Evolutionary conservation across 2,329 filamentous ascomycete genomes (phyloP).

Genomic region (Colletotrichum euphorbiae): DNA sequence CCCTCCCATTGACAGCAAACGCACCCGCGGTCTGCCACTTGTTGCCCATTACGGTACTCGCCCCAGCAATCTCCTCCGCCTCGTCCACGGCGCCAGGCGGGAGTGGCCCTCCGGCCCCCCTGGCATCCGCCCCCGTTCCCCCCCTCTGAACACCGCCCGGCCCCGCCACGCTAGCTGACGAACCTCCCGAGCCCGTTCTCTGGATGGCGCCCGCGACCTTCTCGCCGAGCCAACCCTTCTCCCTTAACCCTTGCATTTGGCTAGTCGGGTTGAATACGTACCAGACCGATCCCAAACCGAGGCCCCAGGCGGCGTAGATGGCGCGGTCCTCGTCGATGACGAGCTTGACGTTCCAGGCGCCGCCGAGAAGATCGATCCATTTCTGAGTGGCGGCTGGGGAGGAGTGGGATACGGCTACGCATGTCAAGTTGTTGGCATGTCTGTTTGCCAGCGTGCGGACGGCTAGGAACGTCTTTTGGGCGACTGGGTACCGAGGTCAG

Average conservation of each 20-base stretch:
- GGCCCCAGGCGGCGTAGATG: conserved; percentile 70
- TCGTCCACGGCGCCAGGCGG: conserved; percentile 41
- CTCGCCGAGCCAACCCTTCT: conserved; percentile 66
- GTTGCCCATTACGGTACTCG: conserved; percentile 62
- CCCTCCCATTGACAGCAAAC: conserved; percentile 63
- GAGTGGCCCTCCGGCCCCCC: neutral
- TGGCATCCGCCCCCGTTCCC: conserved; percentile 25
- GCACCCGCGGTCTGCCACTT: conserved; percentile 68
- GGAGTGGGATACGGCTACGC: conserved; percentile 70
- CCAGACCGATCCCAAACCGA: conserved; percentile 63
- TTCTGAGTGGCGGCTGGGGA: conserved; percentile 65
- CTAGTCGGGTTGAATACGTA: conserved; percentile 65
- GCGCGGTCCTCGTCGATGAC: conserved; percentile 67
- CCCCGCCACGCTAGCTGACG: conserved; percentile 4
- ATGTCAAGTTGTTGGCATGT: conserved; percentile 60
- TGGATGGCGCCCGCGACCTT: conserved; percentile 61
- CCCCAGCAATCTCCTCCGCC: conserved; percentile 46
- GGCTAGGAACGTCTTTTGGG: conserved; percentile 67
- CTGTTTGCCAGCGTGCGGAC: conserved; percentile 66
- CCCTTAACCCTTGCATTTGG: conserved; percentile 64
- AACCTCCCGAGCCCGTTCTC: conserved; percentile 34
- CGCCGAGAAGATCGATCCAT: conserved; percentile 69
- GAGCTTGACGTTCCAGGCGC: conserved; percentile 66
- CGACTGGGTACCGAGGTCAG: conserved; percentile 52
- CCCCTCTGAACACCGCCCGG: conserved; percentile 28